phyloP scores from a whole-genome alignment of 2,329 filamentous ascomycete species.

The Kalaharituber pfeilii region DNA sequence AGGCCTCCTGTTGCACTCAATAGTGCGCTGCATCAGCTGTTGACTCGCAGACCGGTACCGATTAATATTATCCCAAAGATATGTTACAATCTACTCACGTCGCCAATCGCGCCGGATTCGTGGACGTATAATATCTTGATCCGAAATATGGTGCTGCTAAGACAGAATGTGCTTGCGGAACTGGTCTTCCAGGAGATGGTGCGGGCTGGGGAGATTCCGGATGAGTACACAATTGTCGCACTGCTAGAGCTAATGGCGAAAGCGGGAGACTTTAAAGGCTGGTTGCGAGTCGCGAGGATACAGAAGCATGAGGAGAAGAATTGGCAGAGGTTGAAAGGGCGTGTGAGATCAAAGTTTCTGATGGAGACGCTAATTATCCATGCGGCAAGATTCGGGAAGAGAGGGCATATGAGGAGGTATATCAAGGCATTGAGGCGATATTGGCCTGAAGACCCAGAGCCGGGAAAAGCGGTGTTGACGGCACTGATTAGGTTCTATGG shows the following conservation, averaged over 20 bases:
- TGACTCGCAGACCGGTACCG: slow-evolving; percentile 19
- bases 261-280: slow-evolving; percentile 12
- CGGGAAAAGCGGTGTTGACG: neutral
- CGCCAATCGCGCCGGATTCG: slow-evolving; percentile 43
- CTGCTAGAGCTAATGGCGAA: slow-evolving; percentile 17
- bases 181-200: slow-evolving; percentile 25
- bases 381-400: neutral
- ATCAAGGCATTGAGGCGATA: neutral
- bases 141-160: slow-evolving; percentile 41
- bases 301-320: neutral
- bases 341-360: neutral
- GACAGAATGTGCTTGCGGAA: slow-evolving; percentile 35
- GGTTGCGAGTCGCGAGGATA: slow-evolving; percentile 9
- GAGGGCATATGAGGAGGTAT: neutral
- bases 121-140: slow-evolving; percentile 56
- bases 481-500: neutral
- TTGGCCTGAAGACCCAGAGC: neutral
- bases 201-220: slow-evolving; percentile 4
- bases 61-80: slow-evolving; percentile 25
- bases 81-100: slow-evolving; percentile 48
- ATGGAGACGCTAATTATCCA: neutral
- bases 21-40: slow-evolving; percentile 11
- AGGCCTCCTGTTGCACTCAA: slow-evolving; percentile 9
- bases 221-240: slow-evolving; percentile 12
- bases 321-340: neutral